Percentiles rank a stretch among this genome's conserved stretches.
These are phyloP conservation scores for Clitoria ternatea DNA, from an alignment of 306 rosid species.

Conservation along the genomic window DNA sequence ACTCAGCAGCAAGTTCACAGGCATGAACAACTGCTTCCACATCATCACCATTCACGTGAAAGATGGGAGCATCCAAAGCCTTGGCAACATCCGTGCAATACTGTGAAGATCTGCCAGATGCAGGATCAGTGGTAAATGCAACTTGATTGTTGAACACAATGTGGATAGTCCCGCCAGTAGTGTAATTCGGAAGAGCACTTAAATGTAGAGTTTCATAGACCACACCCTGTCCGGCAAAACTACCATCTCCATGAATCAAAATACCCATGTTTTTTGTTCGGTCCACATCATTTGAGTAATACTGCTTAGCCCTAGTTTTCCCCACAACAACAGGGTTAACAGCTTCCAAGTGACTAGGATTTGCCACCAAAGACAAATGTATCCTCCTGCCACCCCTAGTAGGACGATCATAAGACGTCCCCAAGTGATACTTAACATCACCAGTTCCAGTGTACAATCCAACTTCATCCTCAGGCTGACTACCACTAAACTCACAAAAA, in stretches of 20 bases:
- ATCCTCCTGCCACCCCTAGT: slow-evolving; percentile 84
- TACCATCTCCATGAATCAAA: slow-evolving; percentile 95
- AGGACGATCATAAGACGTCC: slow-evolving; percentile 91
- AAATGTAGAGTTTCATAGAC: slow-evolving; percentile 94
- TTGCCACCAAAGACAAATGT: slow-evolving; percentile 88
- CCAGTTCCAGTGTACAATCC: slow-evolving; percentile 96
- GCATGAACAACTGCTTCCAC: slow-evolving; percentile 97
- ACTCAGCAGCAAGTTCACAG: slow-evolving; percentile 97
- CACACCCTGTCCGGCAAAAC: slow-evolving; percentile 98
- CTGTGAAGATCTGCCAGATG: slow-evolving; percentile 81
- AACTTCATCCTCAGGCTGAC: slow-evolving; percentile 80
- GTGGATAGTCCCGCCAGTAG: slow-evolving; percentile 97
- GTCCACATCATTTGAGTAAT: slow-evolving; percentile 64
- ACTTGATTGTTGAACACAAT: slow-evolving; percentile 91
- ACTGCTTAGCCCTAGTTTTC: slow-evolving; percentile 94
- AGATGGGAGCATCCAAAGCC: slow-evolving; percentile 87
- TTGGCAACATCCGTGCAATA: slow-evolving; percentile 96
- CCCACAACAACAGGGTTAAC: slow-evolving; percentile 90
- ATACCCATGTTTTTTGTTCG: slow-evolving; percentile 82
- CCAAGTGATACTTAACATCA: slow-evolving; percentile 95
- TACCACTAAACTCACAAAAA: slow-evolving; percentile 83
- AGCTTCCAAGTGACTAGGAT: slow-evolving; percentile 98
- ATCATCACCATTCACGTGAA: slow-evolving; percentile 92
- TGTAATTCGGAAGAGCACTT: slow-evolving; percentile 91
- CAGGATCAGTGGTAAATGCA: slow-evolving; percentile 95